Conservation (phyloP, 1,139 yeast genomes). For the Candida tropicalis region DNA sequence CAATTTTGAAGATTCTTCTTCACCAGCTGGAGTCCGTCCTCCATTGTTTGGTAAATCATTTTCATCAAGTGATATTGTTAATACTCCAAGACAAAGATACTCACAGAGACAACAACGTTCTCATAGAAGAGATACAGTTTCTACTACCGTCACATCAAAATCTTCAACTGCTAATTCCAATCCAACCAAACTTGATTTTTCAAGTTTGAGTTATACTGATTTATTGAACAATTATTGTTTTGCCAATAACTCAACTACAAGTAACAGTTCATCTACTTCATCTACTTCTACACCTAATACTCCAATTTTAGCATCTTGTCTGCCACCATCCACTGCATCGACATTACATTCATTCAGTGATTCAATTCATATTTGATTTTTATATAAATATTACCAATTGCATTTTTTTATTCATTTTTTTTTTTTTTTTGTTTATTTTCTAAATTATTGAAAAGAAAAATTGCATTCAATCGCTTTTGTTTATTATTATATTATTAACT, state of each 20-base stretch:
- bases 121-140: constrained; percentile 8
- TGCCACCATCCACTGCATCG: constrained; percentile 15
- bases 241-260: constrained; percentile 25
- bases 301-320: constrained; percentile 10
- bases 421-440: neutral
- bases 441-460: neutral
- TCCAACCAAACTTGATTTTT: constrained; percentile 11
- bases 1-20: constrained; percentile 14
- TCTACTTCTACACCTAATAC: constrained; percentile 10
- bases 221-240: constrained; percentile 37
- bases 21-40: constrained; percentile 16
- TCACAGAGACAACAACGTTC: constrained; percentile 14
- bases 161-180: neutral
- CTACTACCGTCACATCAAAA: neutral
- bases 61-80: constrained; percentile 27
- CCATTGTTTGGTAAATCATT: constrained; percentile 29
- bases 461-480: neutral
- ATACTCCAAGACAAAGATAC: constrained; percentile 12
- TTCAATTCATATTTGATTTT: constrained; percentile 30
- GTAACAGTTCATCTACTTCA: constrained; percentile 6
- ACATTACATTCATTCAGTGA: constrained; percentile 37
- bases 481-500: too few relatives aligned
- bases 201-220: constrained; percentile 31
- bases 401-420: neutral
- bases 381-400: too few relatives aligned